A percentile compares a stretch with the other conserved stretches of the same genome.
Conservation (phyloP, 108 stramenopile species). For the Skeletonema grethae region DNA sequence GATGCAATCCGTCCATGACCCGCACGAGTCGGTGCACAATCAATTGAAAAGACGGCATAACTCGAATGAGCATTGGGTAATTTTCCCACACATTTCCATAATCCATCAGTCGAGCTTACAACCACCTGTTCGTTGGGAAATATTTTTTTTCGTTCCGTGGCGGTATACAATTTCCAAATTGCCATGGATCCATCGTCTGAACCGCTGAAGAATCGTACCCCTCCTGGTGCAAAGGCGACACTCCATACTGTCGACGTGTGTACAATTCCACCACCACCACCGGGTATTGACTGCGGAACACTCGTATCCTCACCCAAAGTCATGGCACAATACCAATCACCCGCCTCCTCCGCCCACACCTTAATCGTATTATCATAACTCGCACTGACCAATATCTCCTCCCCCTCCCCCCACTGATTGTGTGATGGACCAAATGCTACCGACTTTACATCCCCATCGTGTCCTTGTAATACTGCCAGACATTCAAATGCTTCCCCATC, state of each 20-base stretch:
- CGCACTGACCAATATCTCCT: slow-evolving; percentile 80
- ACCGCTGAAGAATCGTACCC: slow-evolving; percentile 77
- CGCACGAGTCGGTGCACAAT: slow-evolving; percentile 79
- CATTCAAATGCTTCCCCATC: slow-evolving; percentile 87
- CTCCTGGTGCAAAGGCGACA: slow-evolving; percentile 76
- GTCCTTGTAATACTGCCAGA: slow-evolving; percentile 91
- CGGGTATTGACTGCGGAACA: slow-evolving; percentile 12
- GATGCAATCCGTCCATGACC: slow-evolving; percentile 84
- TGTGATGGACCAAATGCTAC: slow-evolving; percentile 86
- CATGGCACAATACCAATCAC: slow-evolving; percentile 94
- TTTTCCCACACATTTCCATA: slow-evolving; percentile 75
- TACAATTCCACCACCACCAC: slow-evolving; percentile 19
- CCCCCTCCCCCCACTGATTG: slow-evolving; percentile 80
- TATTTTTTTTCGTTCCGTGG: slow-evolving; percentile 39
- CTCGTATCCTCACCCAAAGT: slow-evolving; percentile 44
- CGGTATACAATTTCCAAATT: slow-evolving; percentile 75
- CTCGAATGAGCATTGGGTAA: slow-evolving; percentile 69
- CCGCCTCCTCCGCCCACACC: slow-evolving; percentile 94
- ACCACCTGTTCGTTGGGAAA: slow-evolving; percentile 5
- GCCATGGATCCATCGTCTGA: slow-evolving; percentile 75
- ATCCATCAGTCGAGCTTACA: slow-evolving; percentile 44
- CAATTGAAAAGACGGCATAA: slow-evolving; percentile 67
- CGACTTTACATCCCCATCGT: slow-evolving; percentile 96
- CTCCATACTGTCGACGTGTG: slow-evolving; percentile 92
- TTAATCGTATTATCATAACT: slow-evolving; percentile 93